Evolutionary conservation across 73 alveolate genomes (phyloP).

Genomic region (Effrenium voratum): DNA sequence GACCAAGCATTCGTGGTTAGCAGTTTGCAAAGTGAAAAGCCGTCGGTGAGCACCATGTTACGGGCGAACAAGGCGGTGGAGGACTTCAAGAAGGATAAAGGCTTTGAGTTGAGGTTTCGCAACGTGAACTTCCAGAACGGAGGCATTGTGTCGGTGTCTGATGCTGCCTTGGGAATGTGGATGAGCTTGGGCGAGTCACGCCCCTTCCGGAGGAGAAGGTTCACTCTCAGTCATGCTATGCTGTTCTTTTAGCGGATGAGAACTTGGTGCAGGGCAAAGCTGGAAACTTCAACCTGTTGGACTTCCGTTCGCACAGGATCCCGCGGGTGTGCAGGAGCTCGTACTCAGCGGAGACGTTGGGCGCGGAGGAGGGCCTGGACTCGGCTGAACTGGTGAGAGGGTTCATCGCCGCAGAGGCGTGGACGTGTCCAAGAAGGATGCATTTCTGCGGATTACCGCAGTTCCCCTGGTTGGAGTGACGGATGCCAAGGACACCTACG

Average conservation of each 20-base stretch:
- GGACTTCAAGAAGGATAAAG: background rate
- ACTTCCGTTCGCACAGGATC: background rate
- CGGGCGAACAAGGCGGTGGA: background rate
- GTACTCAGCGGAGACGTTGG: conserved; percentile 22
- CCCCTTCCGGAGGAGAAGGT: background rate
- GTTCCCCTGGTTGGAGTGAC: conserved; percentile 13
- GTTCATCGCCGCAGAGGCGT: conserved; percentile 23
- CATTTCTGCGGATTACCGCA: background rate
- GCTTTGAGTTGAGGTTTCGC: background rate
- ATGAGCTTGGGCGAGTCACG: background rate
- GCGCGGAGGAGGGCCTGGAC: conserved; percentile 14
- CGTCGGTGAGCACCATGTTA: background rate
- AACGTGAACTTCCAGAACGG: background rate
- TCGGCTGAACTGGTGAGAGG: background rate
- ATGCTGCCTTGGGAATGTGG: conserved; percentile 47
- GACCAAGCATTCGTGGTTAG: background rate
- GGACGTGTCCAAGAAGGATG: background rate
- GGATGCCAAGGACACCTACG: conserved; percentile 45
- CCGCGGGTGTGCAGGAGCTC: background rate
- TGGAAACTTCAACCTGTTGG: background rate
- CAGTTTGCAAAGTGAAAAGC: background rate
- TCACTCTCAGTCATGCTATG: conserved; percentile 14
- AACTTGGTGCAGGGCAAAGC: background rate
- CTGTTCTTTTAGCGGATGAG: background rate
- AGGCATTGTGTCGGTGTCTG: background rate